phyloP scores from a whole-genome alignment of 2,329 filamentous ascomycete species.

The Pleurostoma richardsiae region DNA sequence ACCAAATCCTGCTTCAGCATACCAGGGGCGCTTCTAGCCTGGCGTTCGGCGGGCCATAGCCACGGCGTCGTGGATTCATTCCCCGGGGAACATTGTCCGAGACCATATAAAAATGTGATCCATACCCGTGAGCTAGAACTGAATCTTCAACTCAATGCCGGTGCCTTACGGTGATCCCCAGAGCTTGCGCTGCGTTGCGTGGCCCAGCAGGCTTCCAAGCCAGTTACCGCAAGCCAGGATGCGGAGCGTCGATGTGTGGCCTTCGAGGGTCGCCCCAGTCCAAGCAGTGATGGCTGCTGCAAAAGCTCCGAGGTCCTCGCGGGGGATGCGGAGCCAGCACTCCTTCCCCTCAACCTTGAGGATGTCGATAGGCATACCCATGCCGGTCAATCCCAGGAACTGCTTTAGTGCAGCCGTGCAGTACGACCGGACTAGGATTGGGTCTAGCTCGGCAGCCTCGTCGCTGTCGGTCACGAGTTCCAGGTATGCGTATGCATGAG shows the following conservation, averaged over 20 bases:
- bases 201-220: constrained; percentile 55
- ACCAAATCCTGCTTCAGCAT: neutral
- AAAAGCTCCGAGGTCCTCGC: constrained; percentile 54
- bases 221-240: constrained; percentile 58
- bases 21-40: neutral
- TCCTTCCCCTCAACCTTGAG: constrained; percentile 52
- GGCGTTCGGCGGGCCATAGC: neutral
- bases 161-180: constrained; percentile 34
- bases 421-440: constrained; percentile 57
- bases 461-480: constrained; percentile 32
- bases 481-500: constrained; percentile 54
- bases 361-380: constrained; percentile 65
- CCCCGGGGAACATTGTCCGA: neutral
- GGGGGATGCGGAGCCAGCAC: constrained; percentile 62
- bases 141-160: neutral
- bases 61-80: neutral
- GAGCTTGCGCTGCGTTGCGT: constrained; percentile 39
- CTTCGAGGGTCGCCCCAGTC: constrained; percentile 39
- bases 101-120: neutral
- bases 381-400: constrained; percentile 66
- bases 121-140: neutral
- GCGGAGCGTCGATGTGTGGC: constrained; percentile 44
- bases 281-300: constrained; percentile 63
- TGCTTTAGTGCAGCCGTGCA: constrained; percentile 59
- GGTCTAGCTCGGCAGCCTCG: constrained; percentile 33